phyloP scores from a whole-genome alignment of 768 basidiomycete genomes.

The Sporobolomyces roseus region DNA sequence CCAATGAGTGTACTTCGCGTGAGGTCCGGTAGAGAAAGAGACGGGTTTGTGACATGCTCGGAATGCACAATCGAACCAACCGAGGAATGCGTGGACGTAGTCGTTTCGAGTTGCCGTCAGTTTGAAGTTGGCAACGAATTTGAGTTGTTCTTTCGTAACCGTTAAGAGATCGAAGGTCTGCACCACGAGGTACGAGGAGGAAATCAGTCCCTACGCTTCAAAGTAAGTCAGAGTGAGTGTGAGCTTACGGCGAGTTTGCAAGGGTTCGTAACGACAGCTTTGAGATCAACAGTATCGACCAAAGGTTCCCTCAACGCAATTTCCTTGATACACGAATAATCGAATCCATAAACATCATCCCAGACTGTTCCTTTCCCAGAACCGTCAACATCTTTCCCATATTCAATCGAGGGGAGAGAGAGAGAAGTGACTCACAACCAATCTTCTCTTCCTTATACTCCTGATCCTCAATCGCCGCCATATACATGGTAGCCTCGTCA shows the following conservation, averaged over 20 bases:
- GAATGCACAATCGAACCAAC: constrained; percentile 98
- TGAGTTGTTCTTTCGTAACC: constrained; percentile 89
- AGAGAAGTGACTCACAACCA: constrained; percentile 65
- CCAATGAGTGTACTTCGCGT: constrained; percentile 65
- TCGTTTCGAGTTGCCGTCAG: constrained; percentile 82
- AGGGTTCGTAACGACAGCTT: constrained; percentile 89
- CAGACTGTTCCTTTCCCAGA: constrained; percentile 65
- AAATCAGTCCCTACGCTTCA: background rate
- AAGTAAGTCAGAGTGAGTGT: background rate
- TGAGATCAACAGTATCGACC: constrained; percentile 97
- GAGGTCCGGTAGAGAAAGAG: constrained; percentile 94
- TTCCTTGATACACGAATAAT: constrained; percentile 98
- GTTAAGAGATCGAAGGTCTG: constrained; percentile 86
- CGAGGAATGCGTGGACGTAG: constrained; percentile 94
- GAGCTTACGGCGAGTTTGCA: constrained; percentile 71
- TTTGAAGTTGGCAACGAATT: constrained; percentile 74
- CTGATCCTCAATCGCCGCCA: constrained; percentile 97
- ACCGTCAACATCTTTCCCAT: background rate
- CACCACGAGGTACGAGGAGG: background rate
- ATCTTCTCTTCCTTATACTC: constrained; percentile 99
- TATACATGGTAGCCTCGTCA: constrained; percentile 82
- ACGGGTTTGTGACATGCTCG: constrained; percentile 93
- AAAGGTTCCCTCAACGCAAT: constrained; percentile 93
- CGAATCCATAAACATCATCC: constrained; percentile 99
- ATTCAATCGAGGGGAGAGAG: background rate